Conservation (phyloP, 441 rosid genomes). For the Gossypium laxum region DNA sequence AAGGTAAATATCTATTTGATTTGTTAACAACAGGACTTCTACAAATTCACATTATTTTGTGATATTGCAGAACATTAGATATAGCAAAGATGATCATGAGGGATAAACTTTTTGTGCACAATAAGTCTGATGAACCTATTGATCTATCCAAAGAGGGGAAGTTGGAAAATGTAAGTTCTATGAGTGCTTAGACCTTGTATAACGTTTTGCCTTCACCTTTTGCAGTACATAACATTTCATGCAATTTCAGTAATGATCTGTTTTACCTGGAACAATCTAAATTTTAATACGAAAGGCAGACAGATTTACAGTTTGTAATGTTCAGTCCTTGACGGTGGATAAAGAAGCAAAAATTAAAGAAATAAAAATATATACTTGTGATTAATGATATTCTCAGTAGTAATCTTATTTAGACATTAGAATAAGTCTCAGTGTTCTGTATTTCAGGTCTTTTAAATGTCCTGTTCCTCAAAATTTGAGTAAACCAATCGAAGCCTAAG, state of each 20-base stretch:
- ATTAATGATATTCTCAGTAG: conserved; percentile 3
- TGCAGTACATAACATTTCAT: background rate
- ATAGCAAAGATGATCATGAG: conserved; percentile 67
- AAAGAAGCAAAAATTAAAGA: background rate
- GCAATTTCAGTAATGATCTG: background rate
- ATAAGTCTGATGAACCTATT: conserved; percentile 54
- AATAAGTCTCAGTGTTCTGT: background rate
- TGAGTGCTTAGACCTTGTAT: conserved; percentile 1
- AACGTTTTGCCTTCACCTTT: background rate
- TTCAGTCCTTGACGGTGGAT: background rate
- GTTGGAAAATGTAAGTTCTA: conserved; percentile 52
- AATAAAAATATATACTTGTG: background rate
- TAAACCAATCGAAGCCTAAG: background rate
- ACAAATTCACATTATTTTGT: conserved; percentile 17
- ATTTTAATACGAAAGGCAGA: background rate
- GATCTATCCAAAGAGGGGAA: conserved; percentile 61
- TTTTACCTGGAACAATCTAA: background rate
- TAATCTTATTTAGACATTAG: background rate
- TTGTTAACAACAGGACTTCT: background rate
- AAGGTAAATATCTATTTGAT: conserved; percentile 43
- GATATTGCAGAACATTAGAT: conserved; percentile 53
- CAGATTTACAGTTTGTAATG: background rate
- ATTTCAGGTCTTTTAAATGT: background rate
- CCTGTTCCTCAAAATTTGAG: background rate
- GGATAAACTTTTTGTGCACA: conserved; percentile 57